A percentile compares a stretch with the other conserved stretches of the same genome.
Evolutionary conservation across 2,329 filamentous ascomycete species (phyloP).

Genomic region (Colletotrichum incanum): DNA sequence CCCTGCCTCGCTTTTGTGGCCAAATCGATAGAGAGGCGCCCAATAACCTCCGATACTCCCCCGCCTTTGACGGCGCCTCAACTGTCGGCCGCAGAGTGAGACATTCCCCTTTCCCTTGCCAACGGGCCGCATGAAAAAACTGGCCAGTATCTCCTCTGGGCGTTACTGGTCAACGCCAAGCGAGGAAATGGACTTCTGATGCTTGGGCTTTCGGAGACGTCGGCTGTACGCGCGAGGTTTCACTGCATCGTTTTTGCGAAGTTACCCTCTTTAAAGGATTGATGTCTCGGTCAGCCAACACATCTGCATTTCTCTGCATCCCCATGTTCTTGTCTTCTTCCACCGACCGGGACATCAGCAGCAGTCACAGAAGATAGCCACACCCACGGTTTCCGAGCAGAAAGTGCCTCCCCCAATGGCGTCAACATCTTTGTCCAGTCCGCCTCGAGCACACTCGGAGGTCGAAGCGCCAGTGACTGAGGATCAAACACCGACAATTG

Average conservation of each 20-base stretch:
- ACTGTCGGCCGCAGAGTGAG: constrained; percentile 32
- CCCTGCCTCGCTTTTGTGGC: neutral
- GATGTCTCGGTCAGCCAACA: constrained; percentile 12
- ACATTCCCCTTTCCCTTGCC: constrained; percentile 1
- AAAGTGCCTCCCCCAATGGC: neutral
- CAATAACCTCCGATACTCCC: neutral
- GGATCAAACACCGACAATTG: neutral
- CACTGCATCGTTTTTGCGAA: constrained; percentile 23
- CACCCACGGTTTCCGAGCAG: neutral
- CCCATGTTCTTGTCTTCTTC: neutral
- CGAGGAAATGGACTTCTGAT: neutral
- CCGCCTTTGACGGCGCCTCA: constrained; percentile 29
- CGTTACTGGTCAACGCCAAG: neutral
- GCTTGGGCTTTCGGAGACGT: neutral
- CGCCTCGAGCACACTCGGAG: neutral
- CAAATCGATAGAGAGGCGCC: neutral
- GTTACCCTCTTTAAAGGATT: neutral
- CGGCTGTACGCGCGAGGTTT: constrained; percentile 20
- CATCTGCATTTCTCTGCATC: constrained; percentile 1
- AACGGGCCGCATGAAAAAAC: neutral
- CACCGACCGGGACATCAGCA: neutral
- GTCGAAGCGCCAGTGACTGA: neutral
- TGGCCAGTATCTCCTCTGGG: neutral
- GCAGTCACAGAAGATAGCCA: constrained; percentile 10
- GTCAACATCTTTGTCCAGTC: neutral